Percentiles rank a stretch among this genome's conserved stretches.
phyloP scores from a whole-genome alignment of 495 filamentous ascomycete genomes.

The Tirmania nivea region DNA sequence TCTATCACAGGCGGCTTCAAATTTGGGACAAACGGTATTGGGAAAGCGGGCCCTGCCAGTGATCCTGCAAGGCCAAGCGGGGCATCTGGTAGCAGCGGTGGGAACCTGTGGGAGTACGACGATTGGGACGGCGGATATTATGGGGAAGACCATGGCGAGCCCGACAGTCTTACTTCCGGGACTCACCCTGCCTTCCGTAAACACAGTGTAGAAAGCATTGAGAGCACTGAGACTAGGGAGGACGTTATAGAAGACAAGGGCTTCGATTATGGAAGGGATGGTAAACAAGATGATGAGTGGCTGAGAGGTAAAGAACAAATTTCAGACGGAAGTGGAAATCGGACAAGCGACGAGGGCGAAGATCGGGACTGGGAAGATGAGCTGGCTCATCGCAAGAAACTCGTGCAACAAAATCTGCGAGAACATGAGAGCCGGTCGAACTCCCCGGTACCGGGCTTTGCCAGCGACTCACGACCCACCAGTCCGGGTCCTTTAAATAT shows the following conservation, averaged over 20 bases:
- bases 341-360: slow-evolving; percentile 6
- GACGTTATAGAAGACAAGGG: not conserved
- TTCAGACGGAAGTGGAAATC: not conserved
- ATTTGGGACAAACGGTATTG: not conserved
- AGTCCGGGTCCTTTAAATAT: not conserved
- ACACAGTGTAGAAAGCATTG: not conserved
- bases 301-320: slow-evolving; percentile 7
- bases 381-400: slow-evolving; percentile 16
- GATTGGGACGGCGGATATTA: slow-evolving; percentile 12
- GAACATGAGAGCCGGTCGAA: slow-evolving; percentile 12
- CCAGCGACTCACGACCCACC: not conserved
- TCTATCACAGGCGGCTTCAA: slow-evolving; percentile 1
- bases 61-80: slow-evolving; percentile 2
- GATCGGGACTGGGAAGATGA: slow-evolving; percentile 19
- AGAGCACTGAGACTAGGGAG: too few relatives aligned
- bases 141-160: slow-evolving; percentile 5
- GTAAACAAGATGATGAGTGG: slow-evolving; percentile 5
- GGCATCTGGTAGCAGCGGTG: slow-evolving; percentile 14
- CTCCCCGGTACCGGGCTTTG: not conserved
- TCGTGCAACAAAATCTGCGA: slow-evolving; percentile 18
- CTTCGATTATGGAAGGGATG: not conserved
- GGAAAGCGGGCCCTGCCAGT: not conserved
- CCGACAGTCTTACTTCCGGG: not conserved
- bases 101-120: slow-evolving; percentile 19
- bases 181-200: not conserved